Conservation (phyloP, 257 asterid genomes). For the Knoxia roxburghii region DNA sequence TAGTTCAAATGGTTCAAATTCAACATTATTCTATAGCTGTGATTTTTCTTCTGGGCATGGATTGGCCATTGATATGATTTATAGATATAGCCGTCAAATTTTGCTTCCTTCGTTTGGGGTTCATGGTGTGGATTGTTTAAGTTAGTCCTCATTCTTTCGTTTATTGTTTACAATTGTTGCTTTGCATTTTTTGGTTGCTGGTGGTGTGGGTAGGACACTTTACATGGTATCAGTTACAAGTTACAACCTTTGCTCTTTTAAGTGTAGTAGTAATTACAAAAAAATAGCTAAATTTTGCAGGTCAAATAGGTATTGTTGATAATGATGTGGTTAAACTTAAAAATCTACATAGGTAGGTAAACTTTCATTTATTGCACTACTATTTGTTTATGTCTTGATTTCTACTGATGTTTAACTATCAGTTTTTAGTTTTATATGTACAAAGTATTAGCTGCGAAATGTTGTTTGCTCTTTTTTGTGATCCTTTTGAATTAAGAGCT, state of each 20-base stretch:
- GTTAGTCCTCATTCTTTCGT: neutral
- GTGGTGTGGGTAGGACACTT: constrained; percentile 54
- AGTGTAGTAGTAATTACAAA: neutral
- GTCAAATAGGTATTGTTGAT: constrained; percentile 92
- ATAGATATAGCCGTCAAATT: constrained; percentile 90
- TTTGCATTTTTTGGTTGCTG: constrained; percentile 53
- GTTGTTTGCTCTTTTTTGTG: too few species aligned
- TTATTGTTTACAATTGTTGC: neutral
- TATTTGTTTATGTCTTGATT: constrained; percentile 42
- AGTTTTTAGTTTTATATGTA: too few species aligned
- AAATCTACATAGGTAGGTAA: constrained; percentile 95
- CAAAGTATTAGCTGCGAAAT: too few species aligned
- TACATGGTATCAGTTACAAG: neutral
- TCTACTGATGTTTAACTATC: neutral
- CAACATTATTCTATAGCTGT: constrained; percentile 4
- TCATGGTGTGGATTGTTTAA: constrained; percentile 21
- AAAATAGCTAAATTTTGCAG: constrained; percentile 44
- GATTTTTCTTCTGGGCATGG: constrained; percentile 20
- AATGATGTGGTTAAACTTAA: constrained; percentile 94
- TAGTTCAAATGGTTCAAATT: constrained; percentile 19
- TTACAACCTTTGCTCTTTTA: neutral
- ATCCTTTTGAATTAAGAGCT: too few species aligned
- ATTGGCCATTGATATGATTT: constrained; percentile 64
- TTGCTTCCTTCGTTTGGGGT: constrained; percentile 84
- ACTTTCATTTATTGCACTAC: neutral